These are phyloP conservation scores for Phytomonas francai DNA, from an alignment of 208 protist species.

Conservation along the genomic window DNA sequence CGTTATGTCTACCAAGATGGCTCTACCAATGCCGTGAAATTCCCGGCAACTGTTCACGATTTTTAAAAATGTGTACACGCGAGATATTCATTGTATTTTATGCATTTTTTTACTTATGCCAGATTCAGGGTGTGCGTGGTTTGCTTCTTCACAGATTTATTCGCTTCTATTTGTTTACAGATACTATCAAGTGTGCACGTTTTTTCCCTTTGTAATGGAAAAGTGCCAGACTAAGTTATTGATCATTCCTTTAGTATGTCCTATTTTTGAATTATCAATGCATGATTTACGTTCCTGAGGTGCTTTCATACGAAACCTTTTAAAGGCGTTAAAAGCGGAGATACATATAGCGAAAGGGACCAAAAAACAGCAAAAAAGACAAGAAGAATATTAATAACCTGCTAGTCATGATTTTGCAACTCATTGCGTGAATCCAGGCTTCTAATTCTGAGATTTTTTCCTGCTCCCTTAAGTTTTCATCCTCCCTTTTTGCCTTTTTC, in stretches of 20 bases:
- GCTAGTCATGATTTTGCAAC: background rate
- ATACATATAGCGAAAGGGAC: background rate
- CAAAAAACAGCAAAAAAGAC: background rate
- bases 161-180: background rate
- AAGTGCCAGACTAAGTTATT: too few relatives aligned
- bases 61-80: conserved; percentile 25
- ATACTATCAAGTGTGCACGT: too few relatives aligned
- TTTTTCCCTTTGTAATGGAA: too few relatives aligned
- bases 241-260: too few relatives aligned
- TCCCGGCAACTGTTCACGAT: conserved; percentile 53
- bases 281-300: background rate
- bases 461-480: background rate
- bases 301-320: background rate
- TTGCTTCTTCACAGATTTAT: conserved; percentile 1
- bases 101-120: conserved; percentile 9
- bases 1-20: conserved; percentile 76
- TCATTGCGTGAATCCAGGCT: background rate
- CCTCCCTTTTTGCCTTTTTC: background rate
- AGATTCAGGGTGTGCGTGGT: background rate
- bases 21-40: conserved; percentile 75
- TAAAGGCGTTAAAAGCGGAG: background rate
- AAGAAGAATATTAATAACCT: background rate
- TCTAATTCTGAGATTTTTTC: background rate
- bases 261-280: background rate
- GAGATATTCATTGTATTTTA: background rate